These are phyloP conservation scores for Leishmania tropica DNA, from an alignment of 208 protist genomes.

Conservation along the genomic window DNA sequence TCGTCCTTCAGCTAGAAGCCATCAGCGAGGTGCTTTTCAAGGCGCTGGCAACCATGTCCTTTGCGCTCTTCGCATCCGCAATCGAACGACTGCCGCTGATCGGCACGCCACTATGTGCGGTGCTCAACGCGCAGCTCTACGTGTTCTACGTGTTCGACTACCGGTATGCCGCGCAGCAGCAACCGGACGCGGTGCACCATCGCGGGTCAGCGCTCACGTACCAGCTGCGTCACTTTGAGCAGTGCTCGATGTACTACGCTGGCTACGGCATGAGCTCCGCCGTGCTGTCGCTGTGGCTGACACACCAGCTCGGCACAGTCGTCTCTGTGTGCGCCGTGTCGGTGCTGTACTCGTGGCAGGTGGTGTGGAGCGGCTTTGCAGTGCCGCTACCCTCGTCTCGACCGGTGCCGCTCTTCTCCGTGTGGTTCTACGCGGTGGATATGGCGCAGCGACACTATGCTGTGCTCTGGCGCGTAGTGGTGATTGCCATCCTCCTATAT, in stretches of 20 bases:
- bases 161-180: conserved; percentile 45
- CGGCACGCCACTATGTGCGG: conserved; percentile 28
- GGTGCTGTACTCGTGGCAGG: conserved; percentile 60
- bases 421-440: conserved; percentile 53
- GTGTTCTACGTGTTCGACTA: conserved; percentile 82
- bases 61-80: conserved; percentile 32
- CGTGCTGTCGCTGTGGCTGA: conserved; percentile 38
- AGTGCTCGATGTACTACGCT: conserved; percentile 62
- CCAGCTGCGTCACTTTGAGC: conserved; percentile 62
- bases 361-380: conserved; percentile 53
- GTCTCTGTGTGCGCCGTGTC: conserved; percentile 51
- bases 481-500: conserved; percentile 23
- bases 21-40: conserved; percentile 66
- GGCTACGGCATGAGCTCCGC: conserved; percentile 56
- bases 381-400: conserved; percentile 35
- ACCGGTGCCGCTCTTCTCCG: conserved; percentile 45
- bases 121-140: conserved; percentile 70
- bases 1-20: conserved; percentile 21
- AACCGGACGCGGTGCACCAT: conserved; percentile 12
- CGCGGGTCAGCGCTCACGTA: conserved; percentile 29
- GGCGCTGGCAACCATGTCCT: conserved; percentile 53
- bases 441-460: conserved; percentile 24
- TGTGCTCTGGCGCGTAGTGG: conserved; percentile 28
- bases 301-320: conserved; percentile 27
- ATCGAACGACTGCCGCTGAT: conserved; percentile 19